These are phyloP conservation scores for Vaccinium macrocarpon DNA, from an alignment of 148 eudicot genomes.

Conservation along the genomic window DNA sequence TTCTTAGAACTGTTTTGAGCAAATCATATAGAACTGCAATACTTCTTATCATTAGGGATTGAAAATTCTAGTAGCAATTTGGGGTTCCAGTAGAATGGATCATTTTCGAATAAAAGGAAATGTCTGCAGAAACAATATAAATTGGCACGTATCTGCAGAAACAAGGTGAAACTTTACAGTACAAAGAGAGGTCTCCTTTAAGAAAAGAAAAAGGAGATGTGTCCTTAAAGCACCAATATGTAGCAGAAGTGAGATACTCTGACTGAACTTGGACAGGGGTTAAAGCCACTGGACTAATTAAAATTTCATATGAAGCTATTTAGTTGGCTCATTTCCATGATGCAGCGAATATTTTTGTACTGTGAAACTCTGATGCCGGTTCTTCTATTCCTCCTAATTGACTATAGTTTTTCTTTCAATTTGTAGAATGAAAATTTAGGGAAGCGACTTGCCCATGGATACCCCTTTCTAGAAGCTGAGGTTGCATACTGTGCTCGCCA, in stretches of 20 bases:
- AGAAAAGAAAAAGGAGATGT: background rate
- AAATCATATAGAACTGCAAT: background rate
- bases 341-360: background rate
- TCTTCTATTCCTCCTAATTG: background rate
- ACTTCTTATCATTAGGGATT: background rate
- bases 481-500: constrained; percentile 96
- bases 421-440: constrained; percentile 86
- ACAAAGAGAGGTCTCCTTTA: background rate
- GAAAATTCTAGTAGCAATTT: background rate
- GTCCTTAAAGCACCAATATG: background rate
- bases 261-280: background rate
- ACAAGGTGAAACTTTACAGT: background rate
- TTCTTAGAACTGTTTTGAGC: background rate
- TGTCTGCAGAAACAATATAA: too few relatives aligned
- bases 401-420: background rate
- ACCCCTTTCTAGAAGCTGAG: constrained; percentile 93
- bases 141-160: background rate
- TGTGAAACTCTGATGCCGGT: background rate
- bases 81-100: background rate
- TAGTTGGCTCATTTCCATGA: background rate
- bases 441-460: constrained; percentile 97
- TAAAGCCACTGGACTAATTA: constrained; percentile 2
- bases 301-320: background rate
- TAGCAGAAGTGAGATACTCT: background rate
- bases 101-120: background rate